These are phyloP conservation scores for Microbotryomycetes sp. DNA, from an alignment of 1,284 basidiomycete genomes.

Conservation along the genomic window DNA sequence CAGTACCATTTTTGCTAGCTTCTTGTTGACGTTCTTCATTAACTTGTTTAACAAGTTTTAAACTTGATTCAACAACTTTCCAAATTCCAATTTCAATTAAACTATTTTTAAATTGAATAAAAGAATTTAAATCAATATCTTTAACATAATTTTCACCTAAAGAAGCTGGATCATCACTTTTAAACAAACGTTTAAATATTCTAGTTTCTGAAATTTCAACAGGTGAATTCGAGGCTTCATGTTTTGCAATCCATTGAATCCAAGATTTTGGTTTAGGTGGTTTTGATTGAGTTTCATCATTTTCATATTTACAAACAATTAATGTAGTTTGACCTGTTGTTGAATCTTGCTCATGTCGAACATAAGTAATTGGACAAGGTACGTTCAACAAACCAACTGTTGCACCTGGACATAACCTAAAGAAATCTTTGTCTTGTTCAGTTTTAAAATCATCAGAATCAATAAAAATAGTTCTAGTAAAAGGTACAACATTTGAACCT, in stretches of 20 bases:
- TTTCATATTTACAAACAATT: slow-evolving; percentile 72
- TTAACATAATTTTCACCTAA: slow-evolving; percentile 59
- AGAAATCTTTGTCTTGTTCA: slow-evolving; percentile 83
- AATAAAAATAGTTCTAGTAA: slow-evolving; percentile 87
- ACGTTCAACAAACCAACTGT: slow-evolving; percentile 94
- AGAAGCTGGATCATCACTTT: slow-evolving; percentile 79
- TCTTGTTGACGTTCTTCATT: slow-evolving; percentile 52
- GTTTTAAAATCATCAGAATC: slow-evolving; percentile 90
- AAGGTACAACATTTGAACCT: slow-evolving; percentile 74
- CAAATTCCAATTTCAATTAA: slow-evolving; percentile 88
- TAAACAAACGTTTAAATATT: slow-evolving; percentile 90
- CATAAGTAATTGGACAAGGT: slow-evolving; percentile 91
- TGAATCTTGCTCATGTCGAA: slow-evolving; percentile 71
- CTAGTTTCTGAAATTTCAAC: slow-evolving; percentile 82
- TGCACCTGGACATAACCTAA: slow-evolving; percentile 94
- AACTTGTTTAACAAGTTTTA: slow-evolving; percentile 61
- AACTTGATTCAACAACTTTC: slow-evolving; percentile 64
- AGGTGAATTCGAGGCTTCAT: slow-evolving; percentile 68
- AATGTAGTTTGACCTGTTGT: slow-evolving; percentile 66
- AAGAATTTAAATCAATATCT: slow-evolving; percentile 70
- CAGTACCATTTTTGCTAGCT: slow-evolving; percentile 54
- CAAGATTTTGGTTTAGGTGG: slow-evolving; percentile 84
- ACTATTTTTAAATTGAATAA: slow-evolving; percentile 71
- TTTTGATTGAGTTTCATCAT: slow-evolving; percentile 43
- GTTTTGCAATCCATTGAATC: slow-evolving; percentile 96